Evolutionary conservation across 768 basidiomycete species (phyloP).

Genomic region (Leucocoprinus birnbaumii): DNA sequence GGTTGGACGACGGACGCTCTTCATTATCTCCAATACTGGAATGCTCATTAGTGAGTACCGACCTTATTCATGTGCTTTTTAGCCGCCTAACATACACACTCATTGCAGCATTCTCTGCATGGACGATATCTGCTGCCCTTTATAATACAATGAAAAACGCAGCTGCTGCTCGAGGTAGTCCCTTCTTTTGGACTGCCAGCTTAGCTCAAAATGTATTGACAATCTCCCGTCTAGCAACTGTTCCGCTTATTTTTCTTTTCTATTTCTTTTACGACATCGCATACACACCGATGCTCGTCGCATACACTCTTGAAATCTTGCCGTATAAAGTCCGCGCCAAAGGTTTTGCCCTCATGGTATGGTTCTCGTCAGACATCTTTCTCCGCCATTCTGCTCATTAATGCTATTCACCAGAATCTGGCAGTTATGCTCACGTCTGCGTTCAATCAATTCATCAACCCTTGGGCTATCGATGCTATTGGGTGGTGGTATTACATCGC

Average conservation of each 20-base stretch:
- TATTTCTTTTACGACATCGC: slow-evolving; percentile 62
- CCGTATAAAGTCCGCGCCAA: slow-evolving; percentile 80
- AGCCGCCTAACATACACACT: no score
- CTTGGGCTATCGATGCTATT: slow-evolving; percentile 61
- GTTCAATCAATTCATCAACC: slow-evolving; percentile 81
- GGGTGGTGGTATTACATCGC: slow-evolving; percentile 62
- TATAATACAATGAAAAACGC: slow-evolving; percentile 37
- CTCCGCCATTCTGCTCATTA: background rate
- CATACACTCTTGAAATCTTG: slow-evolving; percentile 72
- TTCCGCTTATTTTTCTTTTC: slow-evolving; percentile 64
- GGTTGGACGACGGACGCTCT: slow-evolving; percentile 66
- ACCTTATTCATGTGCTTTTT: no score
- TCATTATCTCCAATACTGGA: slow-evolving; percentile 59
- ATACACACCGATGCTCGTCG: slow-evolving; percentile 69
- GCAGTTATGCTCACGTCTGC: slow-evolving; percentile 63
- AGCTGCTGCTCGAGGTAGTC: slow-evolving; percentile 38
- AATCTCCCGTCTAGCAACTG: slow-evolving; percentile 38
- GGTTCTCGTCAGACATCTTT: slow-evolving; percentile 13
- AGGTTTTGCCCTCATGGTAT: slow-evolving; percentile 73
- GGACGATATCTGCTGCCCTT: slow-evolving; percentile 50
- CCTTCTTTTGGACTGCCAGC: background rate
- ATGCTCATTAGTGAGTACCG: slow-evolving; percentile 43
- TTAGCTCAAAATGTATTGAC: background rate
- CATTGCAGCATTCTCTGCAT: slow-evolving; percentile 50
- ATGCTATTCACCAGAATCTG: slow-evolving; percentile 43